phyloP scores from a whole-genome alignment of 1,139 yeast species.

The Diutina neorugosa region DNA sequence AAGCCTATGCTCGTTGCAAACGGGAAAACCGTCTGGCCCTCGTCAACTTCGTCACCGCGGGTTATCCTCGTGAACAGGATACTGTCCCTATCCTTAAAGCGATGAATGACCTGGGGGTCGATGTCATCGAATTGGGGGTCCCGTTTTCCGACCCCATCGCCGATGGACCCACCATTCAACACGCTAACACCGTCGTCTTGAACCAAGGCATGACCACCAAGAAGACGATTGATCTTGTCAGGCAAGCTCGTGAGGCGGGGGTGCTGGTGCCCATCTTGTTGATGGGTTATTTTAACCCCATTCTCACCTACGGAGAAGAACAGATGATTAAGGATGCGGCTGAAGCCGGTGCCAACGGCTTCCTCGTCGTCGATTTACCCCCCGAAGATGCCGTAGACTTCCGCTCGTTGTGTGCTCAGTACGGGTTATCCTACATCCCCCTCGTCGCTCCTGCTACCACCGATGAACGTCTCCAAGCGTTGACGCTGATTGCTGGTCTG shows the following conservation, averaged over 20 bases:
- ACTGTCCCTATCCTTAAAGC: conserved; percentile 80
- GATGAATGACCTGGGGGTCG: conserved; percentile 91
- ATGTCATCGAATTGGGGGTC: conserved; percentile 84
- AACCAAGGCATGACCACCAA: conserved; percentile 69
- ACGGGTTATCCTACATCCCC: conserved; percentile 78
- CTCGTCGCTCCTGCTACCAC: conserved; percentile 95
- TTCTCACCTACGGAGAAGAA: conserved; percentile 81
- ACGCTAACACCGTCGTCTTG: conserved; percentile 68
- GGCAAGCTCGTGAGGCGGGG: conserved; percentile 68
- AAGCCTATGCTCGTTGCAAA: conserved; percentile 62
- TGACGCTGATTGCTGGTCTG: conserved; percentile 83
- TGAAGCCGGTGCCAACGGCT: conserved; percentile 89
- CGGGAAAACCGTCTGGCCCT: conserved; percentile 75
- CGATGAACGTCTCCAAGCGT: conserved; percentile 67
- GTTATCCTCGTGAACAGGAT: conserved; percentile 78
- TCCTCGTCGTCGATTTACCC: conserved; percentile 88
- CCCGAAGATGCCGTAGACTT: conserved; percentile 94
- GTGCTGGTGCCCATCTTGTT: conserved; percentile 79
- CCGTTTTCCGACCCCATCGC: conserved; percentile 99
- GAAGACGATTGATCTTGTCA: conserved; percentile 57
- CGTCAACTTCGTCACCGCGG: conserved; percentile 89
- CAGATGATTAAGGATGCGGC: conserved; percentile 65
- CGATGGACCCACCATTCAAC: conserved; percentile 95
- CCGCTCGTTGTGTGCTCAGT: conserved; percentile 55
- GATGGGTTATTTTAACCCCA: conserved; percentile 98